Base-by-base conservation (phyloP, 805 yeast genomes). In the Ogataea parapolymorpha region DNA sequence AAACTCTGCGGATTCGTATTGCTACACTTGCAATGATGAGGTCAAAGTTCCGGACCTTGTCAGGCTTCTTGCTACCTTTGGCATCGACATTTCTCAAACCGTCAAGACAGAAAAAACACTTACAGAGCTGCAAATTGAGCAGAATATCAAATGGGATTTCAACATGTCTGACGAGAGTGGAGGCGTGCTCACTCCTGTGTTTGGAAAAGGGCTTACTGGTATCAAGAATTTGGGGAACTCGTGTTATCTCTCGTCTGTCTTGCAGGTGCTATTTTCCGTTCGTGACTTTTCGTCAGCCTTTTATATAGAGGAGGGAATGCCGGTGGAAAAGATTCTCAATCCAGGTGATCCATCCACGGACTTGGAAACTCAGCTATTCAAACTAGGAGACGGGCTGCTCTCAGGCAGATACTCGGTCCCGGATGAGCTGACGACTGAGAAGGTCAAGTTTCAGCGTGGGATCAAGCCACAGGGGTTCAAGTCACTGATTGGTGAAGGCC, bases 141-240 rank as follows among this genome's bases (percentile, higher is more conserved):
- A 90, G 58, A 93, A 93, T 60, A 57, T 88, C 63, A 83, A 82
- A 51, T 93, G 97, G 96, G 95, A 91, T 48, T 93, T 93, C 65
- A 78, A 80, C 45, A 77, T 90, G 77, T 80, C 80, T 12, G 80
- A 81, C 37, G 76, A 79, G 1, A 68, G 79, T 45, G 96, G 96
- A 26, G 76, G 74, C 32, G 73, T 73, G 34, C 66, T 85, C 39
- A 54, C 61, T 10, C 86, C 87, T 2, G 67, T 91, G 1, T 79
- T 72, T 58, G 99, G 98, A 0, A 68, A 79, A 6, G 85, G 79
- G 0, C 67, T 85, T 24, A 86, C 95, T 0, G 99, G 99, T 0
- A 65, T 93, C 58, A 79, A 84, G 52, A 93, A 93, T 56, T 66
- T 93, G 49, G 99, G 99, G 2, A 93, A 93, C 55, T 83, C 96